Percentiles rank a stretch among this genome's conserved stretches.
These are phyloP conservation scores for Euphorbia tirucalli DNA, from an alignment of 345 rosid genomes.

Conservation along the genomic window DNA sequence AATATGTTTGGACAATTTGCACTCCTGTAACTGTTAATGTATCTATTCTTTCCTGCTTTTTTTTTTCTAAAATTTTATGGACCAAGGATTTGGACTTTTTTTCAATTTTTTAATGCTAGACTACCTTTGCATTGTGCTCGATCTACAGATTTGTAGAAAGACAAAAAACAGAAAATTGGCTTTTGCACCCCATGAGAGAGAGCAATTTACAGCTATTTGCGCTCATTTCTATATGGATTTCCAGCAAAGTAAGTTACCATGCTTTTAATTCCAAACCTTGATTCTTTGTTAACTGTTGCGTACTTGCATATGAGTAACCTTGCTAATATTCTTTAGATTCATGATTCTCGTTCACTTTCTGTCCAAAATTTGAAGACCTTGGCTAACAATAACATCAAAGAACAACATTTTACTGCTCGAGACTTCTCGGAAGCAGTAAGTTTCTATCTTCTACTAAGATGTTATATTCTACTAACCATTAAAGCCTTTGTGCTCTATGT, in stretches of 20 bases:
- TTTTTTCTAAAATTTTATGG: neutral
- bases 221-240: slow-evolving; percentile 66
- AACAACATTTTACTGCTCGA: slow-evolving; percentile 59
- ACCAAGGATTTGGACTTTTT: neutral
- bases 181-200: slow-evolving; percentile 55
- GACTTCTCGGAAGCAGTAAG: slow-evolving; percentile 82
- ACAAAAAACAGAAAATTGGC: slow-evolving; percentile 47
- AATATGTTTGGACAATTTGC: neutral
- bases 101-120: neutral
- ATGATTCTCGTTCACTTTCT: slow-evolving; percentile 49
- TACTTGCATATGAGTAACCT: neutral
- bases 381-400: slow-evolving; percentile 52
- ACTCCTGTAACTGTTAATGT: neutral
- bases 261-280: neutral
- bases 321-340: slow-evolving; percentile 34
- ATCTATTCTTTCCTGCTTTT: neutral
- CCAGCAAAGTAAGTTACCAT: slow-evolving; percentile 55
- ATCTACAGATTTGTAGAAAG: slow-evolving; percentile 31
- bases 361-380: slow-evolving; percentile 49
- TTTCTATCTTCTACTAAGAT: neutral
- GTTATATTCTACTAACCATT: neutral
- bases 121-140: neutral
- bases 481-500: slow-evolving; percentile 1
- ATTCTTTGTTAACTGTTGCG: slow-evolving; percentile 2
- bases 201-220: slow-evolving; percentile 74